These are phyloP conservation scores for Hirschioporus abietinus DNA, from an alignment of 768 basidiomycete genomes.

Conservation along the genomic window DNA sequence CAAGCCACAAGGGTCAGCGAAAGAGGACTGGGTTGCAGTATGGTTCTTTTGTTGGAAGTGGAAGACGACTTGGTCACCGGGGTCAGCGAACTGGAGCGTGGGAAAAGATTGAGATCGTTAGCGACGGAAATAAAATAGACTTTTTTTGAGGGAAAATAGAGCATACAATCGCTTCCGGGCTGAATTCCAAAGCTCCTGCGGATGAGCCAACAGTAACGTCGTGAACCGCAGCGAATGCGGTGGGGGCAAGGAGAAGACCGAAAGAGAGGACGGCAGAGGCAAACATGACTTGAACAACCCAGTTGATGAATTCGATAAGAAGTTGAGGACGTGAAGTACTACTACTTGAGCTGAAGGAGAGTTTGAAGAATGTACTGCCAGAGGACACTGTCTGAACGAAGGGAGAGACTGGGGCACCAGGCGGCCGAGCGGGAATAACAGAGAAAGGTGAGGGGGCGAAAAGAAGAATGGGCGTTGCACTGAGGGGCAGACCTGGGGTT, in stretches of 20 bases:
- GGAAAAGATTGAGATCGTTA: background rate
- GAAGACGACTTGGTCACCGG: conserved; percentile 58
- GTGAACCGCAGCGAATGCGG: conserved; percentile 43
- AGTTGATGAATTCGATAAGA: conserved; percentile 12
- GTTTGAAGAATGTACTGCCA: conserved; percentile 8
- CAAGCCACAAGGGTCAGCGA: conserved; percentile 43
- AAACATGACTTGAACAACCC: conserved; percentile 27
- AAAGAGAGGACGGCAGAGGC: conserved; percentile 43
- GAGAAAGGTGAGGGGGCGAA: conserved; percentile 6
- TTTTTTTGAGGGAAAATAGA: conserved; percentile 8
- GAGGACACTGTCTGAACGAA: conserved; percentile 18
- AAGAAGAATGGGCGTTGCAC: conserved; percentile 16
- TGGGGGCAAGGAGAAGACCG: conserved; percentile 44
- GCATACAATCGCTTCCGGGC: conserved; percentile 51
- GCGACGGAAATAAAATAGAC: background rate
- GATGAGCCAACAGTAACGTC: conserved; percentile 51
- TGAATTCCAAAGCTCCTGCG: conserved; percentile 36
- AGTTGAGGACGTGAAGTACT: conserved; percentile 15
- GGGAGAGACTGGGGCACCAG: conserved; percentile 12
- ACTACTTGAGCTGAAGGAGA: conserved; percentile 17
- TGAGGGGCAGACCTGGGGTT: conserved; percentile 14
- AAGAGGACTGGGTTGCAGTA: conserved; percentile 41
- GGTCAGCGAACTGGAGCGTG: conserved; percentile 33
- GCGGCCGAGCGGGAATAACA: conserved; percentile 10
- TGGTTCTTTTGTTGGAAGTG: conserved; percentile 55